A percentile compares a stretch with the other conserved stretches of the same genome.
Evolutionary conservation across 2,329 filamentous ascomycete species (phyloP).

Genomic region (Hypoxylon sp.): DNA sequence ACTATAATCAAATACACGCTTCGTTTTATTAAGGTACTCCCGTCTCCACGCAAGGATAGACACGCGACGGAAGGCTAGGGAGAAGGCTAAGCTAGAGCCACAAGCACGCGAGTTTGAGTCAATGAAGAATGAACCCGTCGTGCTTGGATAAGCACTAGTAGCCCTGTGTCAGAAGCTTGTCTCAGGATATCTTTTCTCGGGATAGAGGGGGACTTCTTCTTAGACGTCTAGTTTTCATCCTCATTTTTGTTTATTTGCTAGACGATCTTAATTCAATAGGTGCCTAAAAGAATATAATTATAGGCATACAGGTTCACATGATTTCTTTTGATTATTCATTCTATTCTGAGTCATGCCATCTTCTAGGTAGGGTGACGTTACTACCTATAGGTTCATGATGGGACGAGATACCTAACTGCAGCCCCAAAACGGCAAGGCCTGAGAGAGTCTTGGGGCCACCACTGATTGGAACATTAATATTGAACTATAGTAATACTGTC

Average conservation of each 20-base stretch:
- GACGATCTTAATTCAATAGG: not conserved
- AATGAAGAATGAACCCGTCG: slow-evolving; percentile 31
- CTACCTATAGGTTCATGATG: not conserved
- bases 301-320: not conserved
- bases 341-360: slow-evolving; percentile 1
- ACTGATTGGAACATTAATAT: not conserved
- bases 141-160: slow-evolving; percentile 36
- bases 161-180: slow-evolving; percentile 40
- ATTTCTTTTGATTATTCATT: not conserved
- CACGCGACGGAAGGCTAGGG: slow-evolving; percentile 21
- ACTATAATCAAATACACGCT: not conserved
- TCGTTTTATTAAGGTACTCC: slow-evolving; percentile 15
- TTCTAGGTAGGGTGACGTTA: not conserved
- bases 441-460: not conserved
- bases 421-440: not conserved
- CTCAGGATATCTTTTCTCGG: slow-evolving; percentile 8
- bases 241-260: slow-evolving; percentile 4
- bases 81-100: slow-evolving; percentile 3
- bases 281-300: not conserved
- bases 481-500: not conserved
- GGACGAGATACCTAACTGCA: slow-evolving; percentile 1
- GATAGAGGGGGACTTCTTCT: slow-evolving; percentile 7
- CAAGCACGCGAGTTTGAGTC: slow-evolving; percentile 28
- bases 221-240: not conserved
- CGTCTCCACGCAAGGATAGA: slow-evolving; percentile 12